Evolutionary conservation across 305 asterid species (phyloP).

Genomic region (Ajuga reptans): DNA sequence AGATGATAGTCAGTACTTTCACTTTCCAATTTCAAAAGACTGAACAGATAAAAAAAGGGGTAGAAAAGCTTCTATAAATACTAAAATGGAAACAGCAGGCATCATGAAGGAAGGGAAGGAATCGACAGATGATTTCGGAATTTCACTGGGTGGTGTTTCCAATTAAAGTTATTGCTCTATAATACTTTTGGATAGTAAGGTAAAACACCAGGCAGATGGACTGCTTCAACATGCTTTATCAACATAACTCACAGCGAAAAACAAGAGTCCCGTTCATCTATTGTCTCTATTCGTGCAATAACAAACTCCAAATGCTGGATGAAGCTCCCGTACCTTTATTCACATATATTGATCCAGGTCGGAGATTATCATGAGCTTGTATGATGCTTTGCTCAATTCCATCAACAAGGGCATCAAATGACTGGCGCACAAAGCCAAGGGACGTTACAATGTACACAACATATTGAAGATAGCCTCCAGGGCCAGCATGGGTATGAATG

Average conservation of each 20-base stretch:
- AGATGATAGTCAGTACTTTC: neutral
- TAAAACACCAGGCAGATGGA: neutral
- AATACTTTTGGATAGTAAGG: too few relatives aligned
- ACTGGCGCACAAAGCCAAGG: slow-evolving; percentile 93
- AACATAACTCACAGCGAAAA: too few relatives aligned
- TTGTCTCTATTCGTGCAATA: neutral
- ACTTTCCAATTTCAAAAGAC: neutral
- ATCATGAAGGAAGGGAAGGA: too few relatives aligned
- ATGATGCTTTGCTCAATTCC: slow-evolving; percentile 90
- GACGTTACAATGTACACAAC: slow-evolving; percentile 85
- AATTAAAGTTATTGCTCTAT: too few relatives aligned
- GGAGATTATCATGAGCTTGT: slow-evolving; percentile 82
- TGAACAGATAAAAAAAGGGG: neutral
- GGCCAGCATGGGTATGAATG: slow-evolving; percentile 97
- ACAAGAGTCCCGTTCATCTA: neutral
- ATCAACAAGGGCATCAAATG: slow-evolving; percentile 90
- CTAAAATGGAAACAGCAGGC: too few relatives aligned
- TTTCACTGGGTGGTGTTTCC: too few relatives aligned
- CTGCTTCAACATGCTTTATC: neutral
- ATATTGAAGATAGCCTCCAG: slow-evolving; percentile 96
- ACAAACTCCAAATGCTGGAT: neutral
- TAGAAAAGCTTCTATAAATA: too few relatives aligned
- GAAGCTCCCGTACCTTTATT: slow-evolving; percentile 57
- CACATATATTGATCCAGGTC: slow-evolving; percentile 79
- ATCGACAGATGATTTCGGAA: too few relatives aligned